A percentile compares a stretch with the other conserved stretches of the same genome.
These are phyloP conservation scores for Fragosphaeria purpurea DNA, from an alignment of 2,329 filamentous ascomycete species.

Conservation along the genomic window DNA sequence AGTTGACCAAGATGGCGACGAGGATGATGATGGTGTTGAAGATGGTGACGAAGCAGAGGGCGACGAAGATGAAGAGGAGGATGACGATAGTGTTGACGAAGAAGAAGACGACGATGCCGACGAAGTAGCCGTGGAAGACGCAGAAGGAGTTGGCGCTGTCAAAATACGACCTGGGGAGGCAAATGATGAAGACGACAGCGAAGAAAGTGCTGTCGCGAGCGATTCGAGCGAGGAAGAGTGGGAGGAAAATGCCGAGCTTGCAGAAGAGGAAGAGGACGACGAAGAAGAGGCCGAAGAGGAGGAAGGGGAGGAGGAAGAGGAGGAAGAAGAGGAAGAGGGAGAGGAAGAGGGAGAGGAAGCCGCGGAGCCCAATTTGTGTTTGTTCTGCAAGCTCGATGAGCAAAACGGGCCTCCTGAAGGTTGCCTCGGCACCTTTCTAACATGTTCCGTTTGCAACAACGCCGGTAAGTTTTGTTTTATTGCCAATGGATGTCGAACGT, in stretches of 20 bases:
- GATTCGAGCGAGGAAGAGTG: constrained; percentile 43
- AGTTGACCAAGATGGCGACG: constrained; percentile 17
- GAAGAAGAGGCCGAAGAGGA: constrained; percentile 66
- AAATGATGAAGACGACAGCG: constrained; percentile 32
- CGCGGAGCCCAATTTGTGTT: constrained; percentile 37
- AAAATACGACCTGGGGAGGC: constrained; percentile 45
- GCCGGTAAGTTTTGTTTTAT: constrained; percentile 53
- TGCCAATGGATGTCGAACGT: constrained; percentile 6
- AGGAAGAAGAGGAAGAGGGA: constrained; percentile 37
- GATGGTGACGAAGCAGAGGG: constrained; percentile 15
- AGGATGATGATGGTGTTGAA: constrained; percentile 21
- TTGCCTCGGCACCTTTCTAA: constrained; percentile 54
- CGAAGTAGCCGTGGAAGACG: constrained; percentile 34
- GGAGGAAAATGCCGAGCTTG: constrained; percentile 46
- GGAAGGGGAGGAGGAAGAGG: constrained; percentile 45
- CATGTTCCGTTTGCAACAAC: constrained; percentile 69
- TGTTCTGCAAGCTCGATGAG: constrained; percentile 76
- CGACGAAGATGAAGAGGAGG: constrained; percentile 24
- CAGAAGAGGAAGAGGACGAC: constrained; percentile 32
- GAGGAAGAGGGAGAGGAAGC: constrained; percentile 40
- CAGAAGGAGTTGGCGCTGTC: constrained; percentile 47
- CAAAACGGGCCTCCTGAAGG: constrained; percentile 77
- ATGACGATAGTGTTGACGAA: constrained; percentile 16
- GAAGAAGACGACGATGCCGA: constrained; percentile 16
- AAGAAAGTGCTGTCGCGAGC: constrained; percentile 31